These are phyloP conservation scores for Tylopilus rubrobrunneus DNA, from an alignment of 768 basidiomycete species.

Conservation along the genomic window DNA sequence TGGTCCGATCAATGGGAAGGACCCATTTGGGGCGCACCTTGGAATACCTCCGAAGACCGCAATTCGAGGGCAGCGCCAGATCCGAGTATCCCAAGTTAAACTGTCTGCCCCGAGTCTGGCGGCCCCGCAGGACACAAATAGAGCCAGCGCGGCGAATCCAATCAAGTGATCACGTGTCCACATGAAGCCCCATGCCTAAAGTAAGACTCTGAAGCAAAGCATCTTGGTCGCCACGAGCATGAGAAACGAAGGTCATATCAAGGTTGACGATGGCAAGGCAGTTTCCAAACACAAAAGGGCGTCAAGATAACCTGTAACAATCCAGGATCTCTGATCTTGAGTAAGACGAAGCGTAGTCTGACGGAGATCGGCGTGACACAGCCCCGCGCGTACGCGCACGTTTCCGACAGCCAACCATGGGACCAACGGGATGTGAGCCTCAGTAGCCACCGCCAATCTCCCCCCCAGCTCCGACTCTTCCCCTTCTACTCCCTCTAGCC, in stretches of 20 bases:
- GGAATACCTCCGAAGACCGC: neutral
- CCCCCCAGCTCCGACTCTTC: slow-evolving; percentile 45
- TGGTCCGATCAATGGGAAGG: too few relatives aligned
- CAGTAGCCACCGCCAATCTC: slow-evolving; percentile 17
- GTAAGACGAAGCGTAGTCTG: neutral
- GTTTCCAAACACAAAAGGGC: neutral
- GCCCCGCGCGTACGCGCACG: neutral
- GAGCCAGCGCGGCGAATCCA: neutral
- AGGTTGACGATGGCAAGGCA: neutral
- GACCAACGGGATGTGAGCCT: neutral
- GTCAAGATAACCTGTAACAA: too few relatives aligned
- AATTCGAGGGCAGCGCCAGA: neutral
- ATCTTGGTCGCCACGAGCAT: too few relatives aligned
- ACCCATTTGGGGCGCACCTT: neutral
- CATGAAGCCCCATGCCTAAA: too few relatives aligned
- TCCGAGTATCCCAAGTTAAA: neutral
- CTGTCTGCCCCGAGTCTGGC: neutral
- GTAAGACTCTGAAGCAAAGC: too few relatives aligned
- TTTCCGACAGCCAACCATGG: neutral
- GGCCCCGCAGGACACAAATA: neutral
- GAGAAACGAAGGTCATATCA: too few relatives aligned
- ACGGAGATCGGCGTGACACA: neutral
- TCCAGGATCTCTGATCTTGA: neutral
- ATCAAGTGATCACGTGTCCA: too few relatives aligned
- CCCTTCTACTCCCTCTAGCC: slow-evolving; percentile 60